A percentile compares a stretch with the other conserved stretches of the same genome.
These are phyloP conservation scores for Bauhinia variegata DNA, from an alignment of 306 rosid species.

Conservation along the genomic window DNA sequence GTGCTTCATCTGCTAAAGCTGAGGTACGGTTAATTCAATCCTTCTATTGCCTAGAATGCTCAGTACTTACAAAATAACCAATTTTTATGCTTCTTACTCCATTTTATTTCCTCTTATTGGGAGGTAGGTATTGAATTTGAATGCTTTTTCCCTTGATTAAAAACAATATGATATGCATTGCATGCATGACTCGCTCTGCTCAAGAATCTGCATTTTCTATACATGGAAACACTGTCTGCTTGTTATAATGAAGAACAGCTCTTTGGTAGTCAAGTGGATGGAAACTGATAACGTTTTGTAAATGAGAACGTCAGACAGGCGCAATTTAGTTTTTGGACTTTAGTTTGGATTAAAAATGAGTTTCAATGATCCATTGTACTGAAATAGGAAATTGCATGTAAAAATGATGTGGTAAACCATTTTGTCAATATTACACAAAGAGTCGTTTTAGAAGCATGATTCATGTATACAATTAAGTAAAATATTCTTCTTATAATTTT, in stretches of 20 bases:
- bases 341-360: background rate
- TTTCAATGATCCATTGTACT: background rate
- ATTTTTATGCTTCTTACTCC: background rate
- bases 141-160: background rate
- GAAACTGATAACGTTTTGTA: no score
- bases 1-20: constrained; percentile 88
- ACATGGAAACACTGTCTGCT: no score
- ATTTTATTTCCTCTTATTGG: background rate
- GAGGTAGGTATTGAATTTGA: background rate
- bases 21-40: constrained; percentile 53
- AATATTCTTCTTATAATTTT: background rate
- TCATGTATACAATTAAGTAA: background rate
- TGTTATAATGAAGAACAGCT: no score
- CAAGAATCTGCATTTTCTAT: no score
- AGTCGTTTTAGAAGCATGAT: no score
- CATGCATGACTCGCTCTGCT: no score
- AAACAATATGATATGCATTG: no score
- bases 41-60: background rate
- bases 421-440: no score
- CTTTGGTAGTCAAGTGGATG: no score
- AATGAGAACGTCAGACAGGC: no score
- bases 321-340: background rate
- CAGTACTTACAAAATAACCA: background rate
- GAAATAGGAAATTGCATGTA: background rate
- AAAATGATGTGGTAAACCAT: background rate